Evolutionary conservation across 106 monocot genomes (phyloP), one percentile per base, ranked within the genome.

Genomic region (Dendrobium officinale): DNA sequence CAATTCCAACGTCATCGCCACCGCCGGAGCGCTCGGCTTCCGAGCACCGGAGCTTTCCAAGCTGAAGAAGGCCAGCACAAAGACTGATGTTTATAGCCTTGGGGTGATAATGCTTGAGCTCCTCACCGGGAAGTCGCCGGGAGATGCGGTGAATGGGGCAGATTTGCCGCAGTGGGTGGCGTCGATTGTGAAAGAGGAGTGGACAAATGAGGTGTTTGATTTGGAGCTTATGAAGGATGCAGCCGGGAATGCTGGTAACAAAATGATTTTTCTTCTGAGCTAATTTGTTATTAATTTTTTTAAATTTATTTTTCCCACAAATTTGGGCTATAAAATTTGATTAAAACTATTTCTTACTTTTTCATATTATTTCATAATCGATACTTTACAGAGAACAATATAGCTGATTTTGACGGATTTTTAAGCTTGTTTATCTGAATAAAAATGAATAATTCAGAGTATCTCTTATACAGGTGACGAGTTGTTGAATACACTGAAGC

Each of bases 131-230:
- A 96, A 96, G 55, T 90, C 94, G 0, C 96, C 96, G 0, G 88
- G 91, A 9, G 93, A 90, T 41, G 58, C 90, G 40, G 84, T 86
- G 77, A 90, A 93, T 42, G 96, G 96, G 44, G 79, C 87, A 29
- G 94, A 92, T 45, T 81, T 96, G 86, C 93, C 96, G 55, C 86
- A 90, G 83, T 92, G 96, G 96, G 96, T 94, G 17, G 93, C 91
- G 18, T 90, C 89, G 19, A 90, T 90, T 29, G 92, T 96, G 77
- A 89, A 92, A 72, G 90, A 96, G 85, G 96, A 96, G 85, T 94
- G 96, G 94, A 96, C 92, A 11, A 89, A 82, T 31, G 93, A 93
- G 87, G 92, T 96, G 75, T 97, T 97, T 51, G 97, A 97, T 70
- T 66, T 90, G 45, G 97, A 97, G 75, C 81, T 94, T 22, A 91